Conservation (phyloP, 2,329 filamentous ascomycete species). For the Hymenoscyphus infarciens region DNA sequence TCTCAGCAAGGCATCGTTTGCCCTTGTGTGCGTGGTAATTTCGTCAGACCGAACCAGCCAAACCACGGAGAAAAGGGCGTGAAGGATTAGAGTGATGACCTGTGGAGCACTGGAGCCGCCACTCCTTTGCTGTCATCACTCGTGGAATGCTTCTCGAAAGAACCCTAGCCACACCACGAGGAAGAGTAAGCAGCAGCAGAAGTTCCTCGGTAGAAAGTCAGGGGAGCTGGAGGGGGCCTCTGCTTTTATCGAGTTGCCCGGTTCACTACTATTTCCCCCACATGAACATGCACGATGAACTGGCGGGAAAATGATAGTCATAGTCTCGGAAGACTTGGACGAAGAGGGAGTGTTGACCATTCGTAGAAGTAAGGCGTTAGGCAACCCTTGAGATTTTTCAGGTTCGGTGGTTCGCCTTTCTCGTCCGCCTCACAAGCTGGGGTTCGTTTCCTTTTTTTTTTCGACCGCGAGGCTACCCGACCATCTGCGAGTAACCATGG, state of each 20-base stretch:
- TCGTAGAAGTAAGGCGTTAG: neutral
- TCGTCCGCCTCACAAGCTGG: neutral
- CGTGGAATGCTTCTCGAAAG: neutral
- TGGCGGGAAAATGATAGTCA: neutral
- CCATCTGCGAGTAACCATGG: neutral
- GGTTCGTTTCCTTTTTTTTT: neutral
- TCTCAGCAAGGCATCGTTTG: slow-evolving; percentile 4
- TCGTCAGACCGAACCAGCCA: neutral
- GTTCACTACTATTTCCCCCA: neutral
- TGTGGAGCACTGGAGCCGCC: neutral
- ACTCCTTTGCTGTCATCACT: neutral
- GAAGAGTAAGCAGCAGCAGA: neutral
- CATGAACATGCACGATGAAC: slow-evolving; percentile 3
- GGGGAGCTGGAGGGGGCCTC: neutral
- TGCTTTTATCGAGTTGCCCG: slow-evolving; percentile 1
- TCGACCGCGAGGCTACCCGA: neutral
- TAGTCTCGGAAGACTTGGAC: neutral
- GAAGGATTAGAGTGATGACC: neutral
- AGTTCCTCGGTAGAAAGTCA: neutral
- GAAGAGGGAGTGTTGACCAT: neutral
- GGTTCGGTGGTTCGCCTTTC: neutral
- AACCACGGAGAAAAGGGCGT: neutral
- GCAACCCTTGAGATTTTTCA: neutral
- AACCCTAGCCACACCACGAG: neutral
- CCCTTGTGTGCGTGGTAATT: neutral